Base-by-base conservation (phyloP, 805 yeast species). In the Kluyveromyces nonfermentans region DNA sequence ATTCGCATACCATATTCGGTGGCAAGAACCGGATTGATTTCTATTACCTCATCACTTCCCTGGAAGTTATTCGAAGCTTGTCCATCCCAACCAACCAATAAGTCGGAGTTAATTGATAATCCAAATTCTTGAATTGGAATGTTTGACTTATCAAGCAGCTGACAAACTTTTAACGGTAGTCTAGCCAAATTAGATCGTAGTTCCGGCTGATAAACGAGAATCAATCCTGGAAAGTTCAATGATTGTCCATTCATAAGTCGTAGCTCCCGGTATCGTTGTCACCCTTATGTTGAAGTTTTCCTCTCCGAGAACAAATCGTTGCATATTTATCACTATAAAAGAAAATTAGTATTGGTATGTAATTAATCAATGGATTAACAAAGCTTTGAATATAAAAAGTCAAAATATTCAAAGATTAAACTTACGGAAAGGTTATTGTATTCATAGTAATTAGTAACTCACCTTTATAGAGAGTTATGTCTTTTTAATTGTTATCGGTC, bases 61-160 rank as follows among this genome's bases (percentile, higher is more conserved):
- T 39, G 46, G 40, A 28, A 50, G 37, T 43, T 44, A 16, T 40
- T 48, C 16, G 58, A 51, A 35, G 47, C 55, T 21, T 50, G 49
- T 3, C 63, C 63, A 45, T 58, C 59, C 63, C 63, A 58, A 2
- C 60, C 63, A 6, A 51, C 48, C 34, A 49, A 46, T 10, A 53
- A 20, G 14, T 46, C 46, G 7, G 28, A 30, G 16, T 38, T 39
- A 14, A 56, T 41, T 17, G 43, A 43, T 4, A 56, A 35, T 9
- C 59, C 59, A 42, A 49, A 54, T 17, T 56, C 56, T 22, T 58
- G 60, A 10, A 55, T 47, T 7, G 60, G 47, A n/a, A 50, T 47
- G 6, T 47, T 43, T 0, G 56, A 46, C 10, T 47, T 43, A 31
- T 58, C 62, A 12, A 58, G 35, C 10, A 46, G 40, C 10, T 47